A percentile compares a stretch with the other conserved stretches of the same genome.
Conservation (phyloP, 371 early-diverging fungal species). For the Sporodiniella umbellata region DNA sequence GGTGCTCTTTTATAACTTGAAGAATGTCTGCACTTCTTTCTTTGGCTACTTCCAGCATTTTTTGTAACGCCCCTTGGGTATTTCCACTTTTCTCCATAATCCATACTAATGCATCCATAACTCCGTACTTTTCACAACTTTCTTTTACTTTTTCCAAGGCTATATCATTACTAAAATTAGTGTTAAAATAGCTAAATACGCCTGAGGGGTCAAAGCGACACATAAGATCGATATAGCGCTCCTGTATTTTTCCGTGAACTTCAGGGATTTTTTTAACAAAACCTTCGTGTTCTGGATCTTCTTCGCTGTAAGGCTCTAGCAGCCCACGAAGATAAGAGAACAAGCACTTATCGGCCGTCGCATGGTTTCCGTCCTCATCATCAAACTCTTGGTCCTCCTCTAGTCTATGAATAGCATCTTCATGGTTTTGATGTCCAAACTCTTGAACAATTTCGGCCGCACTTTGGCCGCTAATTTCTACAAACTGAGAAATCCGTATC, state of each 20-base stretch:
- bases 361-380: constrained; percentile 43
- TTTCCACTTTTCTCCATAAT: constrained; percentile 72
- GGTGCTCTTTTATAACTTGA: constrained; percentile 36
- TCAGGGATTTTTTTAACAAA: constrained; percentile 12
- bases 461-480: constrained; percentile 65
- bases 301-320: constrained; percentile 47
- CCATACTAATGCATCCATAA: constrained; percentile 77
- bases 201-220: constrained; percentile 66
- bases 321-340: constrained; percentile 69
- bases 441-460: constrained; percentile 57
- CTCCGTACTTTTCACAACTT: constrained; percentile 56
- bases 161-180: constrained; percentile 54
- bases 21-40: constrained; percentile 46
- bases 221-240: constrained; percentile 68
- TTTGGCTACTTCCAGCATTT: constrained; percentile 60
- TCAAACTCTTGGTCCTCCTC: constrained; percentile 51
- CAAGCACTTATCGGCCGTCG: constrained; percentile 44
- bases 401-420: constrained; percentile 51
- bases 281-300: constrained; percentile 7
- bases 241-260: constrained; percentile 48
- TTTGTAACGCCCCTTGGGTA: constrained; percentile 62
- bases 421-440: constrained; percentile 66
- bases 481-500: constrained; percentile 62
- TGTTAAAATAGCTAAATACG: constrained; percentile 63
- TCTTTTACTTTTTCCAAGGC: constrained; percentile 55